phyloP scores from a whole-genome alignment of 805 yeast species.

The Kodamaea restingae region DNA sequence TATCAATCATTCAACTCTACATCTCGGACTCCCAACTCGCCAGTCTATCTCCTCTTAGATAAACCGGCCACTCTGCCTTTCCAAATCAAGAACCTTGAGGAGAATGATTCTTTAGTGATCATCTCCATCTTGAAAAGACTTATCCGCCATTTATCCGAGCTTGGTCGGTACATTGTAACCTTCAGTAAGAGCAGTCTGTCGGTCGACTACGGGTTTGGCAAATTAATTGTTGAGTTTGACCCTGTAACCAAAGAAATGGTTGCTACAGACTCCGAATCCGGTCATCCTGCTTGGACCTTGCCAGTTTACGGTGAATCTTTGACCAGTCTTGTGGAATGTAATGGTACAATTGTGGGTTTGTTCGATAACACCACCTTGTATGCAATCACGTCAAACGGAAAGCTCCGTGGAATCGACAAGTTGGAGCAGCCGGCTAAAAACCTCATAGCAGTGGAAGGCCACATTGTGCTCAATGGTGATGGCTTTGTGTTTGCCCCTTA shows the following conservation, averaged over 20 bases:
- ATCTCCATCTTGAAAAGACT: slow-evolving; percentile 16
- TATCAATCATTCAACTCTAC: background rate
- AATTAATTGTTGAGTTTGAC: slow-evolving; percentile 29
- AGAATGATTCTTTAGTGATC: slow-evolving; percentile 13
- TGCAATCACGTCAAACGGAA: background rate
- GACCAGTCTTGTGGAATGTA: slow-evolving; percentile 13
- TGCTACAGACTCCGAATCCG: slow-evolving; percentile 11
- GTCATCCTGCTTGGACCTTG: slow-evolving; percentile 8
- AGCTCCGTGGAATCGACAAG: background rate
- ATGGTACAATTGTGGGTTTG: slow-evolving; percentile 14
- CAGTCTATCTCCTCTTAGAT: slow-evolving; percentile 24
- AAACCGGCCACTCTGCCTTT: slow-evolving; percentile 26
- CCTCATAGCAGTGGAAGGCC: background rate
- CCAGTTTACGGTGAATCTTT: slow-evolving; percentile 3
- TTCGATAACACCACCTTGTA: slow-evolving; percentile 8
- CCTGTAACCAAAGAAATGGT: slow-evolving; percentile 5
- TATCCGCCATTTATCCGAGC: slow-evolving; percentile 30
- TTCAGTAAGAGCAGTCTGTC: slow-evolving; percentile 7
- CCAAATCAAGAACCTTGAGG: slow-evolving; percentile 30
- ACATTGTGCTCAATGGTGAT: background rate
- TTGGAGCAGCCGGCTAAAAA: background rate
- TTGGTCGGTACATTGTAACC: slow-evolving; percentile 25
- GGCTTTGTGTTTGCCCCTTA: background rate
- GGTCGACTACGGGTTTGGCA: slow-evolving; percentile 30
- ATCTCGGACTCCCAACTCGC: slow-evolving; percentile 5